phyloP scores from a whole-genome alignment of 495 filamentous ascomycete species.

The Penicillium herquei region DNA sequence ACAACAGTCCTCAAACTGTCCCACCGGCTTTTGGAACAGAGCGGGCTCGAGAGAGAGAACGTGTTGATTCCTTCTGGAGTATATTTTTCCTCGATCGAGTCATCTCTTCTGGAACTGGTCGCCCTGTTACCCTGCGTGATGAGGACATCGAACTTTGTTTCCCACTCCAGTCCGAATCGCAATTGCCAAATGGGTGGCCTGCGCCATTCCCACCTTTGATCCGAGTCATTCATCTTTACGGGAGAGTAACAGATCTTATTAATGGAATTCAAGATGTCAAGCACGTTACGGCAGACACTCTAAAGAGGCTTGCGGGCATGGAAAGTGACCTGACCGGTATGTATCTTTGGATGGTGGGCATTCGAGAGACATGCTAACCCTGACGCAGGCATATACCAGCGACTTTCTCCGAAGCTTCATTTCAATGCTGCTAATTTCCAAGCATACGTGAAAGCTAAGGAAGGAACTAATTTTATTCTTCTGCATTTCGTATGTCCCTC shows the following conservation, averaged over 20 bases:
- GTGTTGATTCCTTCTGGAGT: slow-evolving; percentile 81
- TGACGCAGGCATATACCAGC: slow-evolving; percentile 60
- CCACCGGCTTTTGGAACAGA: slow-evolving; percentile 34
- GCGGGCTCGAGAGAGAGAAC: slow-evolving; percentile 63
- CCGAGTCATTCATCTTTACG: slow-evolving; percentile 80
- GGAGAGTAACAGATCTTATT: slow-evolving; percentile 74
- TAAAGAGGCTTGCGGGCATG: slow-evolving; percentile 66
- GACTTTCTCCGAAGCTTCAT: slow-evolving; percentile 65
- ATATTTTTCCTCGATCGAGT: slow-evolving; percentile 83
- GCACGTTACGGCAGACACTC: slow-evolving; percentile 70
- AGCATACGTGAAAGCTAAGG: slow-evolving; percentile 69
- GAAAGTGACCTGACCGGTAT: slow-evolving; percentile 68
- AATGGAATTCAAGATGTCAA: slow-evolving; percentile 76
- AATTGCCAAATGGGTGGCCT: slow-evolving; percentile 61
- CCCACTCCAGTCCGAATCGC: slow-evolving; percentile 60
- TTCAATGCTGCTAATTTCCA: slow-evolving; percentile 80
- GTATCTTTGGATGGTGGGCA: background rate
- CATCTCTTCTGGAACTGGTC: slow-evolving; percentile 79
- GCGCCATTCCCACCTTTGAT: slow-evolving; percentile 75
- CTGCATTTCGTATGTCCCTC: slow-evolving; percentile 59
- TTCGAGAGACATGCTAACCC: too few species aligned
- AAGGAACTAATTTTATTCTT: slow-evolving; percentile 82
- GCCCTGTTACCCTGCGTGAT: slow-evolving; percentile 75
- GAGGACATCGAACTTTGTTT: slow-evolving; percentile 78
- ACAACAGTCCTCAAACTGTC: slow-evolving; percentile 19